Evolutionary conservation across 106 monocot genomes (phyloP).

Genomic region (Alisma plantagoaquatica): DNA sequence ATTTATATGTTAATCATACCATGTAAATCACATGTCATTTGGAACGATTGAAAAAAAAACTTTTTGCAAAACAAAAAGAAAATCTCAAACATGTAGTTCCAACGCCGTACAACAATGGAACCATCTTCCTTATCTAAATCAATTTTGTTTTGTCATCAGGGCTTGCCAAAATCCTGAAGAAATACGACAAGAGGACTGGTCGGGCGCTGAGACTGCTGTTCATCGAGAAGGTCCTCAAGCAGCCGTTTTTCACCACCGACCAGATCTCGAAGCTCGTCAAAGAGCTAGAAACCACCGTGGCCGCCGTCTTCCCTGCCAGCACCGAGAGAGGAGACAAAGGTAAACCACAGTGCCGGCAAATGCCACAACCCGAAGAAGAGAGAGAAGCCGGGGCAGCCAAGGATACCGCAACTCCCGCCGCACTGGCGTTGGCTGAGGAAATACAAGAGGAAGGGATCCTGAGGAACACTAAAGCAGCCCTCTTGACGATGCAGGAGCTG

Average conservation of each 20-base stretch:
- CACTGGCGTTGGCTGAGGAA: not conserved
- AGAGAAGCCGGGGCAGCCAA: not conserved
- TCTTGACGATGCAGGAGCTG: constrained; percentile 62
- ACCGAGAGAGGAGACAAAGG: not conserved
- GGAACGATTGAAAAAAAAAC: too few relatives aligned
- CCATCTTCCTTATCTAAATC: too few relatives aligned
- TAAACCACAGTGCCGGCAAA: not conserved
- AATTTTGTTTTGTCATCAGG: constrained; percentile 20
- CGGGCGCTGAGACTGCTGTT: constrained; percentile 44
- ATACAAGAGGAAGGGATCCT: constrained; percentile 52
- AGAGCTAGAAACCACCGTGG: constrained; percentile 69
- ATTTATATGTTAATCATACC: too few relatives aligned
- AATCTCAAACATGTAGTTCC: too few relatives aligned
- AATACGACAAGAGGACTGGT: constrained; percentile 87
- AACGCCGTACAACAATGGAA: too few relatives aligned
- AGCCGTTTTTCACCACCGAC: constrained; percentile 88
- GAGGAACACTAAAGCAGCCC: constrained; percentile 62
- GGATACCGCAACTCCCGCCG: not conserved
- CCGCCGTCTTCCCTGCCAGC: constrained; percentile 17
- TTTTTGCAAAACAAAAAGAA: too few relatives aligned
- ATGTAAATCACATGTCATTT: too few relatives aligned
- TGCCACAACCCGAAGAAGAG: too few relatives aligned
- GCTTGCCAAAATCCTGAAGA: constrained; percentile 90
- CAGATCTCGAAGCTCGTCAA: constrained; percentile 62
- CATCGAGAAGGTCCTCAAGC: constrained; percentile 63